Percentiles rank a stretch among this genome's conserved stretches.
These are phyloP conservation scores for Posidonia australis DNA, from an alignment of 106 monocot species.

Conservation along the genomic window DNA sequence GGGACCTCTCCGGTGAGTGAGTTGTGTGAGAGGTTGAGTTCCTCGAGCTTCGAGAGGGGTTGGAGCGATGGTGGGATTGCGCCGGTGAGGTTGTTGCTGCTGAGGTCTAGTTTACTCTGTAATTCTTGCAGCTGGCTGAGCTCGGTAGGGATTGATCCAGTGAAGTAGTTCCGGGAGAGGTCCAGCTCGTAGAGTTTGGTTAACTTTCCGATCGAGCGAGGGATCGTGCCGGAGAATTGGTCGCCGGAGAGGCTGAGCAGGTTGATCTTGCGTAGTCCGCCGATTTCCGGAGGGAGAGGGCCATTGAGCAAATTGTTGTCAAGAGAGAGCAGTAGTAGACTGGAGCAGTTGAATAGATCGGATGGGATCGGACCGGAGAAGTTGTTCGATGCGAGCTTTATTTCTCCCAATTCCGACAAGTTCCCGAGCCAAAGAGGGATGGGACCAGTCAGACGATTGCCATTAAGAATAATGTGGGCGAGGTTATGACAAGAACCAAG, in stretches of 20 bases:
- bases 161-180: constrained; percentile 47
- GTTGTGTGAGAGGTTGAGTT: constrained; percentile 72
- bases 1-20: constrained; percentile 48
- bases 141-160: constrained; percentile 44
- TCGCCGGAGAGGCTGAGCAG: constrained; percentile 55
- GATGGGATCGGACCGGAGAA: constrained; percentile 46
- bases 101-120: constrained; percentile 67
- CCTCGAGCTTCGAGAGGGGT: constrained; percentile 68
- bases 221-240: constrained; percentile 55
- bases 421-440: constrained; percentile 63
- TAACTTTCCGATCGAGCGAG: constrained; percentile 47
- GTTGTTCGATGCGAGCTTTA: constrained; percentile 56
- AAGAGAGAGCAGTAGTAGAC: constrained; percentile 55
- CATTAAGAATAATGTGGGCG: constrained; percentile 49
- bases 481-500: constrained; percentile 48
- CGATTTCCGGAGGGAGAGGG: constrained; percentile 34
- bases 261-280: constrained; percentile 43
- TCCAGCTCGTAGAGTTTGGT: constrained; percentile 62
- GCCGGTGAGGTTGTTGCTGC: constrained; percentile 53
- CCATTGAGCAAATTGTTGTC: constrained; percentile 50
- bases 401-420: constrained; percentile 55
- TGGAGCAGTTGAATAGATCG: constrained; percentile 55
- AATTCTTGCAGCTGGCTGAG: constrained; percentile 52
- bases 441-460: constrained; percentile 39
- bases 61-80: constrained; percentile 50